phyloP scores from a whole-genome alignment of 352 stramenopile species.

The Globisporangium recalcitrans region DNA sequence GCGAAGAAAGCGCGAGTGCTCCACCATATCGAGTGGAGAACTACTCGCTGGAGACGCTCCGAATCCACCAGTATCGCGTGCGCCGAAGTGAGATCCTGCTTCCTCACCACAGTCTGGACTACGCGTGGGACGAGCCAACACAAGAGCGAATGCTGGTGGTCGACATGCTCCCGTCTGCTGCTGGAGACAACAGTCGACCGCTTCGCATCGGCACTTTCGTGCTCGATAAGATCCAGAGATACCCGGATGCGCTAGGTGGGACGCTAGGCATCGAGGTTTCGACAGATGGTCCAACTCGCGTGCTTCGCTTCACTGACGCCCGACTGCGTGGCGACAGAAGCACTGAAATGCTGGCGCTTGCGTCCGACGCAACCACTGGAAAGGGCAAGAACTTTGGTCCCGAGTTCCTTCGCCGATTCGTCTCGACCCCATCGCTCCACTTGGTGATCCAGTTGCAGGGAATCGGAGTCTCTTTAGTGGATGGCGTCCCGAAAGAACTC shows the following conservation, averaged over 20 bases:
- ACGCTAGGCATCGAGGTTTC: slow-evolving; percentile 79
- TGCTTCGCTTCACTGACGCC: slow-evolving; percentile 81
- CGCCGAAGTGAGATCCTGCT: slow-evolving; percentile 81
- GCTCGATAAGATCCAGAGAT: slow-evolving; percentile 77
- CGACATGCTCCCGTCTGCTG: slow-evolving; percentile 84
- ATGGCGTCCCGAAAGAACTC: slow-evolving; percentile 68
- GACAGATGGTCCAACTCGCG: slow-evolving; percentile 82
- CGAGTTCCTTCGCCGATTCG: slow-evolving; percentile 43
- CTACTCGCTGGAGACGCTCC: slow-evolving; percentile 85
- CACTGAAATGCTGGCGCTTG: slow-evolving; percentile 16
- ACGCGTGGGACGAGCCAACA: slow-evolving; percentile 86
- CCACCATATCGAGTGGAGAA: slow-evolving; percentile 87
- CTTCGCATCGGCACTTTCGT: slow-evolving; percentile 79
- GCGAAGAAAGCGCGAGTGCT: slow-evolving; percentile 68
- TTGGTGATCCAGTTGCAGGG: slow-evolving; percentile 54
- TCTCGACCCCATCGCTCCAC: slow-evolving; percentile 47
- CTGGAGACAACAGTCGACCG: slow-evolving; percentile 81
- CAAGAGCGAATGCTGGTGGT: slow-evolving; percentile 76
- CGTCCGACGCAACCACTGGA: not conserved
- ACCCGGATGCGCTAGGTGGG: slow-evolving; percentile 67
- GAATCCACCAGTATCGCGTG: slow-evolving; percentile 78
- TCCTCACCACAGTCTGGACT: slow-evolving; percentile 82
- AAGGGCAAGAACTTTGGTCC: slow-evolving; percentile 8
- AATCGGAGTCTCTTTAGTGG: slow-evolving; percentile 73
- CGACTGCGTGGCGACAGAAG: slow-evolving; percentile 47